Conservation (phyloP, 371 early-diverging fungal genomes). For the Mucor plumbeus region DNA sequence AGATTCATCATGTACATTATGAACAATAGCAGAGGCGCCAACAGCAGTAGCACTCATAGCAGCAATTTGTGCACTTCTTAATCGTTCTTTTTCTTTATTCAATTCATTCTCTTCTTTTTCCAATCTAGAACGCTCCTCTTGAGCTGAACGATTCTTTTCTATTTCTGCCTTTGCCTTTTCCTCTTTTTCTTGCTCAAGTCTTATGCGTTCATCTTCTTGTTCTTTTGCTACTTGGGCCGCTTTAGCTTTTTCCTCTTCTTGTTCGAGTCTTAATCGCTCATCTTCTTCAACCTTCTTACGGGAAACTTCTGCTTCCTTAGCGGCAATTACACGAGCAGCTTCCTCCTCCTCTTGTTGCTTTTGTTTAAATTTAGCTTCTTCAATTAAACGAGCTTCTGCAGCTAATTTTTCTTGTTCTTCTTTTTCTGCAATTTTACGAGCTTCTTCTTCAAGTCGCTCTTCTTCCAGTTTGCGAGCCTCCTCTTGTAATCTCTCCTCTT, state of each 20-base stretch:
- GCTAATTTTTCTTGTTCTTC: conserved; percentile 11
- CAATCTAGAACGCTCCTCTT: conserved; percentile 8
- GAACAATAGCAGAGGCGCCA: background rate
- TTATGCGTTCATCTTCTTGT: background rate
- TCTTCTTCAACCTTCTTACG: conserved; percentile 14
- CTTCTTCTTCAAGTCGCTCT: background rate
- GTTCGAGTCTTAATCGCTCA: background rate
- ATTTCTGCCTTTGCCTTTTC: background rate
- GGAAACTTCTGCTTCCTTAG: conserved; percentile 10
- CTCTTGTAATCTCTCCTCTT: conserved; percentile 13
- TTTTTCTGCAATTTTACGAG: background rate
- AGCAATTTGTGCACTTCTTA: background rate
- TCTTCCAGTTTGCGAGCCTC: conserved; percentile 13
- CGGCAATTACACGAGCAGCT: conserved; percentile 7
- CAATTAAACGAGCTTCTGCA: conserved; percentile 9
- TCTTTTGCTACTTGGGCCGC: background rate
- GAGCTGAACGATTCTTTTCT: background rate
- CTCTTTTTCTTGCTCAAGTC: background rate
- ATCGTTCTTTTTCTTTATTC: background rate
- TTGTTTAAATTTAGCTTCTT: conserved; percentile 10
- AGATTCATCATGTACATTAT: background rate
- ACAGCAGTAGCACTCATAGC: background rate
- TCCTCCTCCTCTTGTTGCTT: conserved; percentile 30
- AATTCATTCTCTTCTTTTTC: background rate
- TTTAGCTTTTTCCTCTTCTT: background rate